phyloP scores from a whole-genome alignment of 2,329 filamentous ascomycete genomes.

The Pseudopithomyces chartarum region DNA sequence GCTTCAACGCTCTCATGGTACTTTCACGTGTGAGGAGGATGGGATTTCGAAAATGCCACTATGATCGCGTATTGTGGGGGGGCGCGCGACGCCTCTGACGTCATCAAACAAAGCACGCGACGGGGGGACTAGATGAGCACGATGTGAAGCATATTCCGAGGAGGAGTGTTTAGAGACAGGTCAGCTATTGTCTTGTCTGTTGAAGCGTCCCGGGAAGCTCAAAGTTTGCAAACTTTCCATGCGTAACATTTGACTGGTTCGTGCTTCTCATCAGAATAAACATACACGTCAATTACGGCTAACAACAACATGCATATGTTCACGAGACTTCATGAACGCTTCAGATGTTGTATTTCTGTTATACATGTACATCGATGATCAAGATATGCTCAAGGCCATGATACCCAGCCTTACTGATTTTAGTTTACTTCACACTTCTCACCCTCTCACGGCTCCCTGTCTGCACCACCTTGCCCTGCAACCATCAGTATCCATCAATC shows the following conservation, averaged over 20 bases:
- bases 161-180: too few species aligned
- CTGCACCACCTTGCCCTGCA: constrained; percentile 33
- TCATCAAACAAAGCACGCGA: constrained; percentile 12
- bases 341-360: background rate
- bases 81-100: constrained; percentile 18
- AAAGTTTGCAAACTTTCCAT: too few species aligned
- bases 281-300: too few species aligned
- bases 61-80: constrained; percentile 28
- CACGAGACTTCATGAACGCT: background rate
- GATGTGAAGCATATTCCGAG: background rate
- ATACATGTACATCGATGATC: background rate
- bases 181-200: too few species aligned
- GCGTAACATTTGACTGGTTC: too few species aligned
- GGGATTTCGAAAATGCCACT: constrained; percentile 34
- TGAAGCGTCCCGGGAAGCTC: too few species aligned
- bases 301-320: background rate
- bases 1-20: background rate
- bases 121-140: background rate
- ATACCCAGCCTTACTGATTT: background rate
- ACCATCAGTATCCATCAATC: constrained; percentile 12
- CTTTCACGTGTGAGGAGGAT: background rate
- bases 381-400: background rate
- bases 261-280: too few species aligned
- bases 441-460: constrained; percentile 23
- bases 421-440: background rate